Base-by-base conservation (phyloP, 768 basidiomycete species). In the Xerocomellus amylosporus region DNA sequence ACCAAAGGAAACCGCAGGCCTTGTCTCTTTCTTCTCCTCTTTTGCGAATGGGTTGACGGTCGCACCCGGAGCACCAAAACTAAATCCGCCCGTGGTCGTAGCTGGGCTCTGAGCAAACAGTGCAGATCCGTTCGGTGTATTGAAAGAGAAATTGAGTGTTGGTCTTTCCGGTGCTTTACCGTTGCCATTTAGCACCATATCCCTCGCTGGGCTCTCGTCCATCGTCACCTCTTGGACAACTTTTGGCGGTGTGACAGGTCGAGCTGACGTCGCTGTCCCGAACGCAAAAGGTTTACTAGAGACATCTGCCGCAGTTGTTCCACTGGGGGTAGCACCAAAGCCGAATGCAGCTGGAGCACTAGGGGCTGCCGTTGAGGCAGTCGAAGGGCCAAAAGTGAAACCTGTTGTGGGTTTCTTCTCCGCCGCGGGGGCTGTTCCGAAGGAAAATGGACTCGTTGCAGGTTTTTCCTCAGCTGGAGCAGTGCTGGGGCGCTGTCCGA, bases 131-230 rank as follows among this genome's bases (percentile, higher is more conserved):
- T 68, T 72, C n/a, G 73, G 66, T 24, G 66, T 46, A 15, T 66
- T 66, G 59, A 87, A 86, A 1, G 79, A 64, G 61, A 87, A 85
- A 38, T 71, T 73, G 39, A 77, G 69, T 4, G 74, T 73, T 19
- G 79, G 74, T 42, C 73, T 72, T 37, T 72, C 71, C 19, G 73
- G 64, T 42, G 74, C 76, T 51, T 73, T 73, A 38, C 58, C 34
- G 31, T 40, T 58, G 15, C 72, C 72, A 55, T 77, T 81, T 22
- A 71, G 58, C 45, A 80, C 79, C 63, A 82, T 71, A 9, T 86
- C 85, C 54, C 87, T 77, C 3, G 80, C 83, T 1, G 89, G 89
- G 59, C 89, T 91, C 69, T 90, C 89, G 38, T 91, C 89, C 89
- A 91, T 91, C 52, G 72, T 80, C 59, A 87, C 80, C 55, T 88